phyloP scores from a whole-genome alignment of 1,139 yeast species.

The Diutina rugosa region DNA sequence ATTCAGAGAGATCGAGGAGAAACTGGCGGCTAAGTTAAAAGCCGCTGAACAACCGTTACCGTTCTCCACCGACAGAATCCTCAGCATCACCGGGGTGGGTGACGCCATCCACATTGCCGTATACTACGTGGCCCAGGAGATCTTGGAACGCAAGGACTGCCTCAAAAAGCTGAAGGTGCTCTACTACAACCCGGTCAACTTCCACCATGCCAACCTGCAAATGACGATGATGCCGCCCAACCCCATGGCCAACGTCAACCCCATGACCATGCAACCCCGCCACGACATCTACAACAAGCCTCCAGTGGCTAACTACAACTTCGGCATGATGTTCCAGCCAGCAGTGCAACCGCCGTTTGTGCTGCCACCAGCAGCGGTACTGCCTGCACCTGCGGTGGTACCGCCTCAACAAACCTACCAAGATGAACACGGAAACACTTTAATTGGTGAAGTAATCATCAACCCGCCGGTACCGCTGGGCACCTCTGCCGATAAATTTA shows the following conservation, averaged over 20 bases:
- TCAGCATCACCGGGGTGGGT: conserved; percentile 68
- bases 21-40: conserved; percentile 65
- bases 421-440: conserved; percentile 33
- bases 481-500: conserved; percentile 30
- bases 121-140: conserved; percentile 57
- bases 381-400: conserved; percentile 9
- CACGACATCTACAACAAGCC: conserved; percentile 6
- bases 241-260: not conserved
- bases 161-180: conserved; percentile 39
- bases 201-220: conserved; percentile 12
- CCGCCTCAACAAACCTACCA: conserved; percentile 26
- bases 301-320: conserved; percentile 15
- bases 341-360: conserved; percentile 7
- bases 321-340: conserved; percentile 33
- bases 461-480: conserved; percentile 26
- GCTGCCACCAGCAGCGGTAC: conserved; percentile 3
- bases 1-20: conserved; percentile 73
- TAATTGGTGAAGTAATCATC: conserved; percentile 33
- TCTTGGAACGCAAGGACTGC: conserved; percentile 44
- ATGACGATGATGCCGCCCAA: not conserved
- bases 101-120: conserved; percentile 82
- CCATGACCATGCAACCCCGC: conserved; percentile 5
- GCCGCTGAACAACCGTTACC: conserved; percentile 74
- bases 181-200: conserved; percentile 54
- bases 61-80: conserved; percentile 65